phyloP scores from a whole-genome alignment of 441 rosid species.

The Croton laevigatus region DNA sequence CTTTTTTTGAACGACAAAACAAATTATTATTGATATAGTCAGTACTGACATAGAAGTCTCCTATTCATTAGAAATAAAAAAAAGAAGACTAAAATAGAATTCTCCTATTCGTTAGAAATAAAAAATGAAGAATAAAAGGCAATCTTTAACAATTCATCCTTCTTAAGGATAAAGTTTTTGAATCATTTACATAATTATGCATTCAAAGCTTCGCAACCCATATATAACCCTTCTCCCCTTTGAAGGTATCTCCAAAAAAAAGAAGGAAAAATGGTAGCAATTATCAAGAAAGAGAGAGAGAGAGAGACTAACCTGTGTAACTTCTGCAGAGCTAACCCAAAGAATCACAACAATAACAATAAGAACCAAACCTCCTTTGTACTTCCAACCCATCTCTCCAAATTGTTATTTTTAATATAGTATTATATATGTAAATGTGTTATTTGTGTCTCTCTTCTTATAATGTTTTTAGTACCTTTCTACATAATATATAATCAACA shows the following conservation, averaged over 20 bases:
- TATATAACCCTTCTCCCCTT: too few relatives aligned
- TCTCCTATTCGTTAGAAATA: too few relatives aligned
- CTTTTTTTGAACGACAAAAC: not conserved
- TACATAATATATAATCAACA: not conserved
- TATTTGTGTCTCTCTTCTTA: not conserved
- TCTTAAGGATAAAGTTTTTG: too few relatives aligned
- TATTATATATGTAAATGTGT: not conserved
- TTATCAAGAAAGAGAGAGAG: not conserved
- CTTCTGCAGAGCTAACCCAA: slow-evolving; percentile 56
- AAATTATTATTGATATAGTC: too few relatives aligned
- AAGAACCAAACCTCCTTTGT: slow-evolving; percentile 40
- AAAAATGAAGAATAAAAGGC: too few relatives aligned
- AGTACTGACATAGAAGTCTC: too few relatives aligned
- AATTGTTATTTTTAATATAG: not conserved
- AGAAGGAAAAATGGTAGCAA: too few relatives aligned
- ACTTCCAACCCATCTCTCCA: slow-evolving; percentile 40
- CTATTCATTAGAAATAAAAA: too few relatives aligned
- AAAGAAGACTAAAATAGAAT: too few relatives aligned
- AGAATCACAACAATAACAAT: slow-evolving; percentile 35
- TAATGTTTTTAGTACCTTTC: not conserved
- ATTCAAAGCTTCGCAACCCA: too few relatives aligned
- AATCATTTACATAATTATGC: not conserved
- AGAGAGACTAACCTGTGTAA: slow-evolving; percentile 36
- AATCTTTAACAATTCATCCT: not conserved
- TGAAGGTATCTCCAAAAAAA: too few relatives aligned